Evolutionary conservation across 768 basidiomycete genomes (phyloP).

Genomic region (Mrakia blollopis): DNA sequence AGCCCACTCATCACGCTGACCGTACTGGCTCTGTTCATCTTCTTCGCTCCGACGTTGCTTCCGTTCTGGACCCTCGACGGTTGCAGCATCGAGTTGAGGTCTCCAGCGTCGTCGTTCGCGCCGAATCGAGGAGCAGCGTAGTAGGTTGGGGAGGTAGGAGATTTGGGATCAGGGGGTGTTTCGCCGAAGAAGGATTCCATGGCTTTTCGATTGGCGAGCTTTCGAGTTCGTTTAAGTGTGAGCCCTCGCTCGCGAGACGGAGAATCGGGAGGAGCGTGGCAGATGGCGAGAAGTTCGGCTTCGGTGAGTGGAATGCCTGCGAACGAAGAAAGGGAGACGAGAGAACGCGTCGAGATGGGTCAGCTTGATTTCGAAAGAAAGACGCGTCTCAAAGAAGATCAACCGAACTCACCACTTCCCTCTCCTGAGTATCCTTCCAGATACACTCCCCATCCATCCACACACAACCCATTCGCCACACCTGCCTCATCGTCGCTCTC

Average conservation of each 20-base stretch:
- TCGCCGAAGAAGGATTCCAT: slow-evolving; percentile 54
- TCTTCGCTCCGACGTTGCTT: slow-evolving; percentile 45
- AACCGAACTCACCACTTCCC: slow-evolving; percentile 46
- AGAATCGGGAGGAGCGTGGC: slow-evolving; percentile 71
- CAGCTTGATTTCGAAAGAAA: neutral
- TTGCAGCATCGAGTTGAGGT: slow-evolving; percentile 39
- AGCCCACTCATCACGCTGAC: slow-evolving; percentile 91
- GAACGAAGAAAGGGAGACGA: slow-evolving; percentile 4
- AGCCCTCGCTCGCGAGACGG: slow-evolving; percentile 74
- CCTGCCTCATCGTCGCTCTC: slow-evolving; percentile 51
- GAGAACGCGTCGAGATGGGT: neutral
- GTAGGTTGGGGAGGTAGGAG: slow-evolving; percentile 46
- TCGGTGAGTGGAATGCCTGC: slow-evolving; percentile 73
- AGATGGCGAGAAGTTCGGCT: slow-evolving; percentile 72
- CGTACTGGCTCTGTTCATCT: slow-evolving; percentile 85
- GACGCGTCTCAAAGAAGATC: neutral
- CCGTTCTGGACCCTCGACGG: slow-evolving; percentile 27
- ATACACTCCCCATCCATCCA: slow-evolving; percentile 87
- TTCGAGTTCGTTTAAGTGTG: slow-evolving; percentile 57
- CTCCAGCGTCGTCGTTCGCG: slow-evolving; percentile 40
- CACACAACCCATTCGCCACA: slow-evolving; percentile 53
- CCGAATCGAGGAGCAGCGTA: slow-evolving; percentile 38
- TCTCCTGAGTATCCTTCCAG: slow-evolving; percentile 51
- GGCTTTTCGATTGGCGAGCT: slow-evolving; percentile 45
- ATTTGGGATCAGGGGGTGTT: slow-evolving; percentile 44